Evolutionary conservation across 2,329 filamentous ascomycete genomes (phyloP).

Genomic region (Penicillium sp.): DNA sequence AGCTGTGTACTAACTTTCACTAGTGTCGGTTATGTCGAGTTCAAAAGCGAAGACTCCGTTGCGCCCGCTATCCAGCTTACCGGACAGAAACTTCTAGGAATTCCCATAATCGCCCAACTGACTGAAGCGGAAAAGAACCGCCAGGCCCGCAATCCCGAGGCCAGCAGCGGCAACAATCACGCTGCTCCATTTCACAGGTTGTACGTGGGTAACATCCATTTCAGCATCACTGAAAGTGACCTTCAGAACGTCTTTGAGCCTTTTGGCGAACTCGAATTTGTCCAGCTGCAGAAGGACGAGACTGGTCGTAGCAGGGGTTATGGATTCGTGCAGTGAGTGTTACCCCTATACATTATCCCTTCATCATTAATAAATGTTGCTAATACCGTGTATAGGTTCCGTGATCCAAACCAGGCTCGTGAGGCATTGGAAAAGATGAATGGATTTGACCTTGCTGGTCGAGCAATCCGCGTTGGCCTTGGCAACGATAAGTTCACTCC

Average conservation of each 20-base stretch:
- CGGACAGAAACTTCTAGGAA: constrained; percentile 95
- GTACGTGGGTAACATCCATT: constrained; percentile 98
- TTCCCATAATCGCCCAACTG: constrained; percentile 94
- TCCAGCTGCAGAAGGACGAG: constrained; percentile 94
- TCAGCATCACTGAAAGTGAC: constrained; percentile 95
- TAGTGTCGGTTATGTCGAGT: constrained; percentile 99
- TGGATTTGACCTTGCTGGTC: constrained; percentile 92
- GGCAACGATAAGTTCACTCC: constrained; percentile 99
- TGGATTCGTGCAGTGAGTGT: constrained; percentile 98
- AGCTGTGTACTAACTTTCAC: too few species aligned
- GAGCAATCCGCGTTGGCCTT: constrained; percentile 94
- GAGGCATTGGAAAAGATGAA: constrained; percentile 99
- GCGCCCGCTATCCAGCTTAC: constrained; percentile 91
- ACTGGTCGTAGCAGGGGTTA: constrained; percentile 83
- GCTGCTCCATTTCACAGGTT: constrained; percentile 92
- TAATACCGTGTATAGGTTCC: too few species aligned
- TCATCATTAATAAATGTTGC: too few species aligned
- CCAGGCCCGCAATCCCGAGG: constrained; percentile 74
- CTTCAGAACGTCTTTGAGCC: constrained; percentile 93
- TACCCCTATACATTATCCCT: constrained; percentile 54
- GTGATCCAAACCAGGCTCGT: constrained; percentile 79
- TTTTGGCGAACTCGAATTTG: constrained; percentile 94
- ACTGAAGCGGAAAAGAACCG: constrained; percentile 99
- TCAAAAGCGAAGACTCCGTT: constrained; percentile 91
- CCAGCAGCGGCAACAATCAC: constrained; percentile 60